Conservation (phyloP, 495 filamentous ascomycete genomes). For the Penicillium mononematosum region DNA sequence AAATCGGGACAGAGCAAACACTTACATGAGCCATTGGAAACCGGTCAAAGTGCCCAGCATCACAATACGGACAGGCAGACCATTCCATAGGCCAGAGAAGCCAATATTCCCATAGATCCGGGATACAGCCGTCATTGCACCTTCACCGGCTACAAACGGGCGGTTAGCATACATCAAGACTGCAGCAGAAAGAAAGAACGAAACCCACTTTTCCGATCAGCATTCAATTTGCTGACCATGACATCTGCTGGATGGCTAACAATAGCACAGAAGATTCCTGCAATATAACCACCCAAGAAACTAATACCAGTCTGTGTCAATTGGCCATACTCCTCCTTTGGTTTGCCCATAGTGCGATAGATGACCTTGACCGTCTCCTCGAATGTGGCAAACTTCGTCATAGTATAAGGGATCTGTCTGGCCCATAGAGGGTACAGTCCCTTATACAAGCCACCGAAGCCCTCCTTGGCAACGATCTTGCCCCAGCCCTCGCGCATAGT, state of each 20-base stretch:
- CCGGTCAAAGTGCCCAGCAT: constrained; percentile 67
- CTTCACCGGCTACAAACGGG: constrained; percentile 54
- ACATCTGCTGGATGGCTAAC: constrained; percentile 67
- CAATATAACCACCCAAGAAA: constrained; percentile 71
- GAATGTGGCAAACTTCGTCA: constrained; percentile 76
- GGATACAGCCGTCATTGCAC: constrained; percentile 58
- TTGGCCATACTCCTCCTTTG: constrained; percentile 61
- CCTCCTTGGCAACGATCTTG: constrained; percentile 60
- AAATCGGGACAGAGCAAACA: constrained; percentile 11
- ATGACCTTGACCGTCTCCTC: constrained; percentile 65
- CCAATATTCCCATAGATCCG: constrained; percentile 74
- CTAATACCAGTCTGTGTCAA: constrained; percentile 67
- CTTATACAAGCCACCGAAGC: constrained; percentile 61
- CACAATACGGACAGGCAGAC: constrained; percentile 60
- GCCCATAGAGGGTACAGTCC: constrained; percentile 70
- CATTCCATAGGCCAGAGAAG: constrained; percentile 69
- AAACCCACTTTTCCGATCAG: constrained; percentile 57
- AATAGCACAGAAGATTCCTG: constrained; percentile 67
- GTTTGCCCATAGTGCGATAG: constrained; percentile 60
- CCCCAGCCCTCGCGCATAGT: constrained; percentile 62
- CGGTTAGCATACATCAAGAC: constrained; percentile 12
- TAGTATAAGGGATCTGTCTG: constrained; percentile 71
- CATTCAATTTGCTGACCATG: constrained; percentile 71
- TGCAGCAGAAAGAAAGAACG: constrained; percentile 9
- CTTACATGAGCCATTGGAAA: constrained; percentile 73